Evolutionary conservation across 1,139 yeast species (phyloP).

Genomic region (Starmera stellimalicola): DNA sequence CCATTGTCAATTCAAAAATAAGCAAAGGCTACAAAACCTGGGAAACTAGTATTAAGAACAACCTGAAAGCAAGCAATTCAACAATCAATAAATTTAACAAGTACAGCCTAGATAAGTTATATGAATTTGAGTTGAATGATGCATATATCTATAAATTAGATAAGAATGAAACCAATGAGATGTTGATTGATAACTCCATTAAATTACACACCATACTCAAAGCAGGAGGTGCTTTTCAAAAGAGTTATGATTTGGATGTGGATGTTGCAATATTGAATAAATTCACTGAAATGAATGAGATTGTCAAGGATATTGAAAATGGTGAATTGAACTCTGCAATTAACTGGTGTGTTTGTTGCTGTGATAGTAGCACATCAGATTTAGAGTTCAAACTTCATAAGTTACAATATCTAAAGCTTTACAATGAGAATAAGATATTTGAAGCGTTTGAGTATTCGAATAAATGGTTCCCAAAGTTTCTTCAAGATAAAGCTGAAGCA

Average conservation of each 20-base stretch:
- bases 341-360: conserved; percentile 12
- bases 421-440: conserved; percentile 3
- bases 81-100: conserved; percentile 25
- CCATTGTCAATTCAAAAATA: too few relatives aligned
- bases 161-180: conserved; percentile 7
- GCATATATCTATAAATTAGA: conserved; percentile 30
- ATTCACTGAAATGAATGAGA: conserved; percentile 14
- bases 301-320: conserved; percentile 10
- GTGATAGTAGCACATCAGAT: conserved; percentile 16
- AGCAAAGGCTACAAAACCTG: conserved; percentile 20
- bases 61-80: conserved; percentile 19
- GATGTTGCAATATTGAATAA: conserved; percentile 6
- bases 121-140: conserved; percentile 25
- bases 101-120: conserved; percentile 23
- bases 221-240: too few relatives aligned
- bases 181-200: conserved; percentile 21
- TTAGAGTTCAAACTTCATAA: conserved; percentile 59
- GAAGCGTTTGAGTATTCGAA: conserved; percentile 11
- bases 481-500: background rate
- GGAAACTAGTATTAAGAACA: conserved; percentile 21
- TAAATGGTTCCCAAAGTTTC: conserved; percentile 9
- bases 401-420: conserved; percentile 34
- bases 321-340: conserved; percentile 15
- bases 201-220: conserved; percentile 24
- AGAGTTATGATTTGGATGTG: conserved; percentile 19